Percentiles rank a stretch among this genome's conserved stretches.
Conservation (phyloP, 441 rosid species). For the Syzygium malaccense region DNA sequence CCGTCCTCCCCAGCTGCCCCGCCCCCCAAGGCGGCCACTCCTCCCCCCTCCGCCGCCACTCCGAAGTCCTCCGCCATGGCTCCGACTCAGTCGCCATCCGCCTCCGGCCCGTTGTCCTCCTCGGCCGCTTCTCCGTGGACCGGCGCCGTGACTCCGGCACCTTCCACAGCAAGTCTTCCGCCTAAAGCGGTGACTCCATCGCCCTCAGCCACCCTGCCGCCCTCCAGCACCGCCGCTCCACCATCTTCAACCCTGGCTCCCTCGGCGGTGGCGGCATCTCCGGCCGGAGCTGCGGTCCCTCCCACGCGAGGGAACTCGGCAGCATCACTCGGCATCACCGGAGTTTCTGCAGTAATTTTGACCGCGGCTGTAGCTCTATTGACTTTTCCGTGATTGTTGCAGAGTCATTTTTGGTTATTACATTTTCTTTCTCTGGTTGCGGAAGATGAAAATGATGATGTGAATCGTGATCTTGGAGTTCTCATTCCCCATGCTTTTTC, state of each 20-base stretch:
- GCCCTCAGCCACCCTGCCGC: not conserved
- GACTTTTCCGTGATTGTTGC: not conserved
- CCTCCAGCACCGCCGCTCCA: conserved; percentile 11
- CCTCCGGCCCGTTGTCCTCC: not conserved
- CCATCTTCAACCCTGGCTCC: not conserved
- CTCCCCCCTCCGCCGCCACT: not conserved
- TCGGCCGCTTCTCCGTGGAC: not conserved
- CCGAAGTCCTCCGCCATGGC: not conserved
- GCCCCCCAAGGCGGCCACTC: not conserved
- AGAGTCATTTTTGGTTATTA: not conserved
- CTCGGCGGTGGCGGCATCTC: not conserved
- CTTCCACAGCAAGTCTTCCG: not conserved
- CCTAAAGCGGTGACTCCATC: not conserved
- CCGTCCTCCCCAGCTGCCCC: not conserved
- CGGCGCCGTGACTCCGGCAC: not conserved
- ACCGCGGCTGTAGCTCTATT: not conserved
- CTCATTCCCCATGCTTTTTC: not conserved
- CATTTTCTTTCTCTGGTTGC: not conserved
- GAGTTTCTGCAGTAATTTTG: not conserved
- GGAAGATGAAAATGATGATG: not conserved
- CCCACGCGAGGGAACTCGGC: not conserved
- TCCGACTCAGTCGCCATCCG: not conserved
- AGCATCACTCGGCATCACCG: not conserved
- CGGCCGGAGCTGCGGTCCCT: not conserved
- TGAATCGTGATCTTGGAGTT: not conserved